These are phyloP conservation scores for Trichothecium roseum DNA, from an alignment of 2,329 filamentous ascomycete genomes.

Conservation along the genomic window DNA sequence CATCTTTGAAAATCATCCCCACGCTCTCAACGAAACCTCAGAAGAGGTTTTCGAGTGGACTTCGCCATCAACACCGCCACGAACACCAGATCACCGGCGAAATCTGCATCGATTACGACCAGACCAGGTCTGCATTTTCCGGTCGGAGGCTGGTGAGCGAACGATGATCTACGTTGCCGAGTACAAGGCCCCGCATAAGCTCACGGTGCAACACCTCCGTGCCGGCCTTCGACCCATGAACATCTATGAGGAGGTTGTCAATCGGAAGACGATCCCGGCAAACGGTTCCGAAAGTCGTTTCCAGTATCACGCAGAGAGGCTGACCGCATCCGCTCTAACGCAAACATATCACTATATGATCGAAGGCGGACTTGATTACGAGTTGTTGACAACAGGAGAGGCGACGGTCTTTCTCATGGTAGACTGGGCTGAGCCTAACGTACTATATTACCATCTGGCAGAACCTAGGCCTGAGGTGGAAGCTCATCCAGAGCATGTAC, in stretches of 20 bases:
- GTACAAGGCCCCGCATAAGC: slow-evolving; percentile 37
- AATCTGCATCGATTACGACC: slow-evolving; percentile 15
- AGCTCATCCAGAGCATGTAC: not conserved
- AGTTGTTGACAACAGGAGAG: slow-evolving; percentile 30
- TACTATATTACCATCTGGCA: slow-evolving; percentile 4
- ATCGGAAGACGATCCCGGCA: slow-evolving; percentile 2
- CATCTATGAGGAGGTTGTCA: slow-evolving; percentile 24
- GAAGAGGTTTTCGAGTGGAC: slow-evolving; percentile 16
- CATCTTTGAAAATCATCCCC: slow-evolving; percentile 19
- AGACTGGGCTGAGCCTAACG: slow-evolving; percentile 9
- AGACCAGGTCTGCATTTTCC: slow-evolving; percentile 21
- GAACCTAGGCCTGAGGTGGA: not conserved
- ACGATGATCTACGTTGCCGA: slow-evolving; percentile 23
- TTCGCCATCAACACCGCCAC: slow-evolving; percentile 5
- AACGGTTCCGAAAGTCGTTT: slow-evolving; percentile 10
- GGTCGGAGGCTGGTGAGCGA: slow-evolving; percentile 7
- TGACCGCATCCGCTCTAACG: slow-evolving; percentile 30
- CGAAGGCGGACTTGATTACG: slow-evolving; percentile 29
- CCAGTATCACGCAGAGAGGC: slow-evolving; percentile 22
- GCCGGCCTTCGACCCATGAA: slow-evolving; percentile 29
- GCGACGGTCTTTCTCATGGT: slow-evolving; percentile 32
- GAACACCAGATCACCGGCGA: slow-evolving; percentile 9
- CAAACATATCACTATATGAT: slow-evolving; percentile 42
- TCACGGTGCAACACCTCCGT: slow-evolving; percentile 29
- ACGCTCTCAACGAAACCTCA: slow-evolving; percentile 14